Base-by-base conservation (phyloP, 805 yeast genomes). In the Cyberlindnera maritima region DNA sequence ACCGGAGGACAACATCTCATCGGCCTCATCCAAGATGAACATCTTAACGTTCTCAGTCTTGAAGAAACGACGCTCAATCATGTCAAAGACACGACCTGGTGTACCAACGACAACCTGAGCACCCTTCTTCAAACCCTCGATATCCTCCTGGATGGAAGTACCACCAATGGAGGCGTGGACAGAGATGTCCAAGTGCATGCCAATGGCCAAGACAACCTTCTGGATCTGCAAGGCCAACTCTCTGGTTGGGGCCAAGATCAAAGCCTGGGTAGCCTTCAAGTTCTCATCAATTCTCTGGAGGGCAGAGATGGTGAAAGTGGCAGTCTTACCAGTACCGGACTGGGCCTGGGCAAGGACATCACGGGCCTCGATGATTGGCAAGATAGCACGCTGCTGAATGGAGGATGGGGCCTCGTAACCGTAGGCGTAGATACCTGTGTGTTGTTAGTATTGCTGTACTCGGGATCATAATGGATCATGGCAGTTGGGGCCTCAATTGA, bases 131-230 rank as follows among this genome's bases (percentile, higher is more conserved):
- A 94, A 80, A 57, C 87, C 89, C 68, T 83, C 86, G 56, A 87
- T 77, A 74, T 94, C 99, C 56, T 90, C 94, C 52, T 83, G 82
- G 67, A 89, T 79, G 51, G 88, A 80, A 53, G 96, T 92, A 68
- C 99, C 99, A 71, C 99, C 99, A 63, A 94, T 88, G 71, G 96
- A 92, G 45, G 98, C 97, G 68, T 94, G 97, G 62, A 94, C 91
- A 55, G 85, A 81, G 52, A 92, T 80, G 64, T 88, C 84, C 85
- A 94, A 82, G 77, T 87, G 88, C 70, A 82, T 81, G 56, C 98
- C 97, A 59, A 94, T 79, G 59, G 91, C 86, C 66, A 83, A 76
- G 44, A 92, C 88, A 59, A 94, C 99, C 67, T 84, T 88, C 74
- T 89, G 96, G 68, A 94, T 94, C 78, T 94, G 99, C 59, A 83